These are phyloP conservation scores for Lyophyllum decastes DNA, from an alignment of 768 basidiomycete species.

Conservation along the genomic window DNA sequence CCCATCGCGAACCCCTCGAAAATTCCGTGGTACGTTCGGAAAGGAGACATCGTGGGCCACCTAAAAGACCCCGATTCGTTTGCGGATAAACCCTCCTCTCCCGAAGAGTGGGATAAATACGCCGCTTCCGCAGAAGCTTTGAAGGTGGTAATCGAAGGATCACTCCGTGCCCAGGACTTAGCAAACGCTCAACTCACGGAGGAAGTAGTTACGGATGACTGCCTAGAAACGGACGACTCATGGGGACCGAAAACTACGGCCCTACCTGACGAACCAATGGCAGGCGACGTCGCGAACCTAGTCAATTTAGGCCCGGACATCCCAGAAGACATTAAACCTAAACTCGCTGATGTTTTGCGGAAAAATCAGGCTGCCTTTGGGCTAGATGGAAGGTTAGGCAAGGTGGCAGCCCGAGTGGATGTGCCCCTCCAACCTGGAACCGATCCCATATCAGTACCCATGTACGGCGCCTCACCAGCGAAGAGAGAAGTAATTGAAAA, in stretches of 20 bases:
- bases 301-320: slow-evolving; percentile 1
- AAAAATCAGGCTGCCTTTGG: background rate
- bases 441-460: slow-evolving; percentile 27
- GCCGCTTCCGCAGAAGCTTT: background rate
- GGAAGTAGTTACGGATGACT: slow-evolving; percentile 16
- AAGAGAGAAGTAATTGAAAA: slow-evolving; percentile 29
- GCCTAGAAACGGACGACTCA: slow-evolving; percentile 14
- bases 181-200: background rate
- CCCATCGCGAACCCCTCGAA: background rate
- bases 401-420: slow-evolving; percentile 21
- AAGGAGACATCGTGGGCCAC: background rate
- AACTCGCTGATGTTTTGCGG: slow-evolving; percentile 17
- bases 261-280: slow-evolving; percentile 15
- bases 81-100: background rate
- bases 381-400: background rate
- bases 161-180: background rate
- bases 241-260: slow-evolving; percentile 30
- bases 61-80: background rate
- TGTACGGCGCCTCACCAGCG: slow-evolving; percentile 25
- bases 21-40: background rate
- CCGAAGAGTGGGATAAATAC: background rate
- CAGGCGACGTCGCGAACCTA: background rate
- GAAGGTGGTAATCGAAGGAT: slow-evolving; percentile 6
- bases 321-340: background rate
- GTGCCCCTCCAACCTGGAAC: slow-evolving; percentile 25